Base-by-base conservation (phyloP, 1,284 basidiomycete species). In the Puccinia polysora region DNA sequence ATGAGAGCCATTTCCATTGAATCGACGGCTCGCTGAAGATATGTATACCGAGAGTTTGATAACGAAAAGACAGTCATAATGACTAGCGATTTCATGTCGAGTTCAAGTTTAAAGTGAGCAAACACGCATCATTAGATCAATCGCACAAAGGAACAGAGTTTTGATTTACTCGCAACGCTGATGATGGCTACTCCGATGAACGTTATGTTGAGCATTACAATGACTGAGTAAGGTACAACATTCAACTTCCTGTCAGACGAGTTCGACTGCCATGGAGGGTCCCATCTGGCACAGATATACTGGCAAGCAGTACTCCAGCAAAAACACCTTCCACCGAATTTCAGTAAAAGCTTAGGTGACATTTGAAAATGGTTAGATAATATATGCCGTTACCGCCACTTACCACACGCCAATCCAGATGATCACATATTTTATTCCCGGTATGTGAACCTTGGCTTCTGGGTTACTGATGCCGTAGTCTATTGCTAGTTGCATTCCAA, bases 271-370 rank as follows among this genome's bases (percentile, higher is more conserved):
- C 68, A 71, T 2, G 59, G 58, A 43, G 68, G 68, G 63, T 71
- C 68, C 68, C 68, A 71, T 71, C 68, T 32, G 18, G 68, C 68
- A 30, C 68, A 71, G 30, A 71, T 71, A 36, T 71, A 71, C 40
- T 71, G 68, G 50, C 68, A 71, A 28, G 68, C 68, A 52, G 58
- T 62, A 43, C 68, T 71, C 68, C 59, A 71, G 47, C 67, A 69
- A 36, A 69, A 69, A 49, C 67, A 69, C 67, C 67, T 69, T 14
- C n/a, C 15, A 7, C 4, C 49, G 23, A 38, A 10, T 30, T 30
- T 20, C 10, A 28, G 1, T 3, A 20, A n/a, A 1, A 28, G 28
- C 1, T 56, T 25, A 32, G 18, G n/a, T 28, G 40, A 18, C 20
- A 10, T 12, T 56, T 38, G n/a, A 14, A 2, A 40, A 40, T n/a